Evolutionary conservation across 225 moss, liverwort and hornwort genomes (phyloP).

Genomic region (Antitrichia curtipendula): DNA sequence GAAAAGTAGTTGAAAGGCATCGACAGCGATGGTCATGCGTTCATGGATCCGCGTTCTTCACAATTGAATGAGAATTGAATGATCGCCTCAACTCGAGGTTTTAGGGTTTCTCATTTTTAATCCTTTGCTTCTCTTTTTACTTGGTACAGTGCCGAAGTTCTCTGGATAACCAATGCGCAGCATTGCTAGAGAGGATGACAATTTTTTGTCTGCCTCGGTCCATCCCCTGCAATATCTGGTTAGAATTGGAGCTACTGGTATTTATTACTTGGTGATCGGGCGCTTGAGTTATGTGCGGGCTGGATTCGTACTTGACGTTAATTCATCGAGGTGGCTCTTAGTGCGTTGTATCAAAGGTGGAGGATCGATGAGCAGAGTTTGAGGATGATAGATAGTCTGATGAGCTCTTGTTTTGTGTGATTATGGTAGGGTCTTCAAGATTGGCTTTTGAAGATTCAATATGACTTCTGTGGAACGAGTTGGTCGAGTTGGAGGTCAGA

Average conservation of each 20-base stretch:
- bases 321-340: not conserved
- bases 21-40: not conserved
- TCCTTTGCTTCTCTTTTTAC: not conserved
- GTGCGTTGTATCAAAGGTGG: not conserved
- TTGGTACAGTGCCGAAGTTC: not conserved
- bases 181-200: not conserved
- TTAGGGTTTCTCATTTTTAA: not conserved
- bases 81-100: not conserved
- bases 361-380: not conserved
- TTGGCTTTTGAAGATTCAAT: not conserved
- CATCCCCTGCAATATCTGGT: not conserved
- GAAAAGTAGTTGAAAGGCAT: not conserved
- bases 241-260: not conserved
- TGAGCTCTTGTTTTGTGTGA: not conserved
- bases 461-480: constrained; percentile 34
- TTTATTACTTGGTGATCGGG: not conserved
- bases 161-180: not conserved
- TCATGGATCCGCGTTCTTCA: not conserved
- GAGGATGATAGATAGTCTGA: not conserved
- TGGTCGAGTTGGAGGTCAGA: not conserved
- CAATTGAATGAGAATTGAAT: not conserved
- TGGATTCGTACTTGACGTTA: not conserved
- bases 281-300: not conserved
- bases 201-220: not conserved
- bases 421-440: not conserved